Conservation (phyloP, 441 rosid species). For the Adansonia grandidieri region DNA sequence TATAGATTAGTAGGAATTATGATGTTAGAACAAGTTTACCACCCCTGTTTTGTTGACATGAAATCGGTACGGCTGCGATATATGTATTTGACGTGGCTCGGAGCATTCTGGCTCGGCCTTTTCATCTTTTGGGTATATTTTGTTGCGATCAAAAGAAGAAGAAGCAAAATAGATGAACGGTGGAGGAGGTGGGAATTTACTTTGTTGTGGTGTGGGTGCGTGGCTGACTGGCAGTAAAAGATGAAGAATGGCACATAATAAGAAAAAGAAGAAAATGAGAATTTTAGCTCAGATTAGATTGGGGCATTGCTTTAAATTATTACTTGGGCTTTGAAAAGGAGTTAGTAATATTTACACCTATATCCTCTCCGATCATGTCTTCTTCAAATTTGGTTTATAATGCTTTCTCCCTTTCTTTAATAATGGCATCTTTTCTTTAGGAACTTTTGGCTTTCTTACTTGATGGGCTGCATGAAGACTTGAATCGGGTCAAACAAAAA, state of each 20-base stretch:
- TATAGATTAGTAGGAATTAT: background rate
- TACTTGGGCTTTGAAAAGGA: too few species aligned
- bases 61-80: background rate
- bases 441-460: constrained; percentile 72
- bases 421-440: constrained; percentile 32
- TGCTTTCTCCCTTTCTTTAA: background rate
- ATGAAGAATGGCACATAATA: background rate
- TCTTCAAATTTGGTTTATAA: too few species aligned
- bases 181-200: too few species aligned
- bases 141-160: background rate
- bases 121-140: background rate
- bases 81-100: background rate
- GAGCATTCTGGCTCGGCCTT: background rate
- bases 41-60: background rate
- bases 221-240: background rate
- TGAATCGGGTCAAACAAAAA: constrained; percentile 66
- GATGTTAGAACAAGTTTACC: background rate
- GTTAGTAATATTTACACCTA: too few species aligned
- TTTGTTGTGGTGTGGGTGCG: background rate
- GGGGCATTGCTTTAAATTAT: background rate
- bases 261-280: background rate
- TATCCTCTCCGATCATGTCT: too few species aligned
- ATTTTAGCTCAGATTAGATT: background rate
- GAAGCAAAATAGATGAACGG: background rate
- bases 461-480: constrained; percentile 79